These are phyloP conservation scores for Puccinellia tenuiflora DNA, from an alignment of 176 grass and related monocot genomes.

Conservation along the genomic window DNA sequence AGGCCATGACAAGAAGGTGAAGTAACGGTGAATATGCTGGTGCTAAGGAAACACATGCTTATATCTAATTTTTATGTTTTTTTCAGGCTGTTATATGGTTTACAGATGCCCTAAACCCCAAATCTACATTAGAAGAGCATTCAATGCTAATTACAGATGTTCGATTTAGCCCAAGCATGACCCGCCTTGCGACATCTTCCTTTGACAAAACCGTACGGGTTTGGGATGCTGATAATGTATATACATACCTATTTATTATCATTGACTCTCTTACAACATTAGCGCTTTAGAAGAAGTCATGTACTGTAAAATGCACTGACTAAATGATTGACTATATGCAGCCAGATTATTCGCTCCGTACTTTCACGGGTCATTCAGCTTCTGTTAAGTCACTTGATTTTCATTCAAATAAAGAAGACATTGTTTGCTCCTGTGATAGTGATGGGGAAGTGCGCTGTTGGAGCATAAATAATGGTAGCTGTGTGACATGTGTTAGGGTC, in stretches of 20 bases:
- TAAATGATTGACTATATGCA: conserved; percentile 30
- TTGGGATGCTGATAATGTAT: conserved; percentile 99
- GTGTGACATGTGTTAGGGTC: conserved; percentile 45
- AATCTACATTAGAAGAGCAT: conserved; percentile 82
- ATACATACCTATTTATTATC: conserved; percentile 21
- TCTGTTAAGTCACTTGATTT: conserved; percentile 95
- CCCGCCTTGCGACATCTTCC: conserved; percentile 89
- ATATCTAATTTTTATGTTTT: background rate
- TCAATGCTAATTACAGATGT: conserved; percentile 82
- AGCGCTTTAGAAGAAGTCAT: background rate
- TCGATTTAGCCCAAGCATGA: conserved; percentile 93
- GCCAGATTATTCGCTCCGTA: conserved; percentile 86
- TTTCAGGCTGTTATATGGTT: conserved; percentile 77
- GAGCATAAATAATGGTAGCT: conserved; percentile 98
- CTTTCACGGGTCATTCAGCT: conserved; percentile 91
- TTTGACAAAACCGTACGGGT: conserved; percentile 96
- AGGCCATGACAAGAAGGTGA: conserved; percentile 84
- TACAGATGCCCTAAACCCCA: conserved; percentile 66
- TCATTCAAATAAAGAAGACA: conserved; percentile 96
- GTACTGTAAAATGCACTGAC: background rate
- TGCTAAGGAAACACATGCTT: background rate
- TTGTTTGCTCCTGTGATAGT: conserved; percentile 87
- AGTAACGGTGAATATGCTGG: background rate
- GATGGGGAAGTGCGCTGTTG: conserved; percentile 90
- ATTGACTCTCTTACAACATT: background rate